Conservation (phyloP, 2,329 filamentous ascomycete species). For the Claviceps sp. region DNA sequence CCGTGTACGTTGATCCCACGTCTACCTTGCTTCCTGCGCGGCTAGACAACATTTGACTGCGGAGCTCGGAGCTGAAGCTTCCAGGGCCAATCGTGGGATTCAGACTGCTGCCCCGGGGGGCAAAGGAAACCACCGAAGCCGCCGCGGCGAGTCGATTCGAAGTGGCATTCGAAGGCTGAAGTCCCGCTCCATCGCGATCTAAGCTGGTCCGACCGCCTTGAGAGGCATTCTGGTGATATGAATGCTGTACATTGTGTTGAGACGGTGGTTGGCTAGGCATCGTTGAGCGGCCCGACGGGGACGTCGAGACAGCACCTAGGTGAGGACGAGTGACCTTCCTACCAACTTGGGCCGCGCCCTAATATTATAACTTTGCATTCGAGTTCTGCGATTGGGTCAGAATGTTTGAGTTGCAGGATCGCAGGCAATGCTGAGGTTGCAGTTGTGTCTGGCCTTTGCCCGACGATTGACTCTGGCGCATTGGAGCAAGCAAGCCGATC, state of each 20-base stretch:
- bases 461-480: neutral
- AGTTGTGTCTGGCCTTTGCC: neutral
- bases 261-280: slow-evolving; percentile 22
- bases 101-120: slow-evolving; percentile 54
- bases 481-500: neutral
- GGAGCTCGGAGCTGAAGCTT: slow-evolving; percentile 82
- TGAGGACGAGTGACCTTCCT: slow-evolving; percentile 20
- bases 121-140: slow-evolving; percentile 46
- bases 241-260: slow-evolving; percentile 21
- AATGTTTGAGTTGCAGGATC: neutral
- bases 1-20: slow-evolving; percentile 21
- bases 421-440: neutral
- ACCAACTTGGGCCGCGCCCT: slow-evolving; percentile 26
- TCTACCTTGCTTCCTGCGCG: slow-evolving; percentile 24
- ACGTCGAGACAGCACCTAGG: slow-evolving; percentile 19
- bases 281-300: slow-evolving; percentile 17
- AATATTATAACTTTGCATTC: slow-evolving; percentile 22
- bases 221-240: slow-evolving; percentile 16
- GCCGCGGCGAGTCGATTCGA: slow-evolving; percentile 35
- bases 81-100: slow-evolving; percentile 60
- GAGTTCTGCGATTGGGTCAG: slow-evolving; percentile 12
- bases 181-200: slow-evolving; percentile 38
- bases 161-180: slow-evolving; percentile 36
- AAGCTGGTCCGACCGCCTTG: slow-evolving; percentile 30
- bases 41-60: slow-evolving; percentile 45